A percentile compares a stretch with the other conserved stretches of the same genome.
Conservation (phyloP, 345 rosid genomes). For the Populus nigra region DNA sequence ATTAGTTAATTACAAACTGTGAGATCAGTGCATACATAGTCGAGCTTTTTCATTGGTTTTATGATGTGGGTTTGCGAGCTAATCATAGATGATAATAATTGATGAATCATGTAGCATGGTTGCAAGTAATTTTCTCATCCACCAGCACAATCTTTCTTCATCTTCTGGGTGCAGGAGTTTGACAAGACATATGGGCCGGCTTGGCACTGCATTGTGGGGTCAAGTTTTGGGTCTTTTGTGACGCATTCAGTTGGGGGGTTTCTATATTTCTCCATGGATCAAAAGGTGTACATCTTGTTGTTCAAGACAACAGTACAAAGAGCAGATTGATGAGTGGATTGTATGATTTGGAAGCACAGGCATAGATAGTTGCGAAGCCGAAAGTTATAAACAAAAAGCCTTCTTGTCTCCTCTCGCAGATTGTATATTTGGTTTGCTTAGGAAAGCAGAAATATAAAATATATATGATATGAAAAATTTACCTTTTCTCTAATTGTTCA, state of each 20-base stretch:
- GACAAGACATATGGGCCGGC: constrained; percentile 63
- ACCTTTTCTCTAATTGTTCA: background rate
- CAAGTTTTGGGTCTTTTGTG: constrained; percentile 61
- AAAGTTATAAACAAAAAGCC: constrained; percentile 4
- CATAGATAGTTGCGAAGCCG: constrained; percentile 5
- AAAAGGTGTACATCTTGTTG: constrained; percentile 49
- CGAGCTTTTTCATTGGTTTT: background rate
- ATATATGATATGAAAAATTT: constrained; percentile 10
- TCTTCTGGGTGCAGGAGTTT: constrained; percentile 41
- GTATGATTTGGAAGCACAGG: no score
- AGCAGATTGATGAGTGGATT: constrained; percentile 31
- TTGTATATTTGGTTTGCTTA: constrained; percentile 20
- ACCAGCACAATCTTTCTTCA: background rate
- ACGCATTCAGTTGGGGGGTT: constrained; percentile 63
- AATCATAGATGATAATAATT: background rate
- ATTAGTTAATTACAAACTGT: background rate
- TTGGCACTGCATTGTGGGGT: constrained; percentile 67
- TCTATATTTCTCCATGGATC: constrained; percentile 58
- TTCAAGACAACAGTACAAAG: constrained; percentile 59
- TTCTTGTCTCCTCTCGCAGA: background rate
- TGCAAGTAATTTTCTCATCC: background rate
- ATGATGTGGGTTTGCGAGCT: background rate
- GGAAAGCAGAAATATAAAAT: constrained; percentile 9
- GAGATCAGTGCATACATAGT: background rate
- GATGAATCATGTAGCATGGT: background rate